Evolutionary conservation across 768 basidiomycete genomes (phyloP).

Genomic region (Hebeloma cylindrosporum): DNA sequence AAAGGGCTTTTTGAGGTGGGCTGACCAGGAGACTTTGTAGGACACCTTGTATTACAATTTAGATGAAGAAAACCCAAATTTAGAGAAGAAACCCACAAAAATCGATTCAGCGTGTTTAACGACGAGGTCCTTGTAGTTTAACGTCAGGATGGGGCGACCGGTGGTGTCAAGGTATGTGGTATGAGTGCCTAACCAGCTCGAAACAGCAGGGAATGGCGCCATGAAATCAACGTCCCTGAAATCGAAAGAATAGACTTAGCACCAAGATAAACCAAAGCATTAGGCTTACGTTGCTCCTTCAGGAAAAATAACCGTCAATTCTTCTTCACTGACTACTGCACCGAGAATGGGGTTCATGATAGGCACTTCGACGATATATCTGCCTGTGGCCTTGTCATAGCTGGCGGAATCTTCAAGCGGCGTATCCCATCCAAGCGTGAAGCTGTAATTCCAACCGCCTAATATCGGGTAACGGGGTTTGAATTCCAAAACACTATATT

Average conservation of each 20-base stretch:
- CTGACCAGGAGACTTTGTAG: slow-evolving; percentile 77
- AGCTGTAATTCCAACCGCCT: slow-evolving; percentile 97
- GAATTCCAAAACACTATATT: slow-evolving; percentile 75
- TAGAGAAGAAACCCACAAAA: slow-evolving; percentile 58
- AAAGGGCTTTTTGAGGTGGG: slow-evolving; percentile 86
- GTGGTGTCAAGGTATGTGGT: slow-evolving; percentile 89
- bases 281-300: slow-evolving; percentile 90
- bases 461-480: slow-evolving; percentile 89
- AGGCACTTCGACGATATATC: slow-evolving; percentile 78
- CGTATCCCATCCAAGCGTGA: slow-evolving; percentile 94
- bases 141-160: slow-evolving; percentile 77
- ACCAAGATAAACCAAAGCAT: slow-evolving; percentile 2
- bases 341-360: slow-evolving; percentile 82
- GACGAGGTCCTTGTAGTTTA: slow-evolving; percentile 74
- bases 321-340: slow-evolving; percentile 77
- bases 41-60: slow-evolving; percentile 57
- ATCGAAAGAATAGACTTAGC: slow-evolving; percentile 4
- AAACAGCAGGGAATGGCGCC: slow-evolving; percentile 75
- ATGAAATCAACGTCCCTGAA: slow-evolving; percentile 73
- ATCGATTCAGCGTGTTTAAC: slow-evolving; percentile 78
- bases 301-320: slow-evolving; percentile 80
- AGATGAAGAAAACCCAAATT: slow-evolving; percentile 4
- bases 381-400: slow-evolving; percentile 60
- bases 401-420: slow-evolving; percentile 71
- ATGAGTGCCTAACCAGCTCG: slow-evolving; percentile 62